Evolutionary conservation across 495 filamentous ascomycete genomes (phyloP).

Genomic region (Oidiodendron maius): DNA sequence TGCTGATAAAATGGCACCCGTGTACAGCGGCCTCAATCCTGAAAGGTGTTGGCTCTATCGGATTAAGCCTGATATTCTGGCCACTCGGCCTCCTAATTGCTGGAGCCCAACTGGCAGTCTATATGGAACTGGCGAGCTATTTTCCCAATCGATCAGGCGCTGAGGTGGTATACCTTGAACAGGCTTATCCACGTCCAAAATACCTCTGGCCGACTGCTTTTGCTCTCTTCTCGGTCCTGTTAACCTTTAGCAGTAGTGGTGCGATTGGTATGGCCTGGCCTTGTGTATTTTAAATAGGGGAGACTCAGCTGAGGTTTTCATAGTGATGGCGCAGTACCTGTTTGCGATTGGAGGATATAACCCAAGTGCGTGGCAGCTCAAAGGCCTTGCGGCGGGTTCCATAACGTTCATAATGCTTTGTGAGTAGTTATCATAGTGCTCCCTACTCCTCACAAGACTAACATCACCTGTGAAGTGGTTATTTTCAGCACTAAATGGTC

Average conservation of each 20-base stretch:
- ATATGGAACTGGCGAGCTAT: constrained; percentile 55
- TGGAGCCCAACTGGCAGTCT: constrained; percentile 42
- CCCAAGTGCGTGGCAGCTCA: constrained; percentile 50
- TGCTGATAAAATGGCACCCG: not conserved
- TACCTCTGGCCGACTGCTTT: constrained; percentile 58
- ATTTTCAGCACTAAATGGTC: constrained; percentile 50
- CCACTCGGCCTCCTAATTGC: constrained; percentile 50
- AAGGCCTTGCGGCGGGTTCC: constrained; percentile 55
- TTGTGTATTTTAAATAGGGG: not conserved
- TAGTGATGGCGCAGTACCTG: constrained; percentile 49
- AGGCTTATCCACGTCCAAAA: constrained; percentile 54
- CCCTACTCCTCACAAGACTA: not conserved
- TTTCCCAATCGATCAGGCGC: constrained; percentile 61
- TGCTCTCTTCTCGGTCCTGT: constrained; percentile 50
- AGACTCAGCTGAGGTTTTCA: too few relatives aligned
- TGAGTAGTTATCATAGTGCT: constrained; percentile 15
- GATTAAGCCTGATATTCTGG: constrained; percentile 56
- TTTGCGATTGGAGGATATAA: constrained; percentile 41
- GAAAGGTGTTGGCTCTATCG: constrained; percentile 50
- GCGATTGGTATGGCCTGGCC: constrained; percentile 47
- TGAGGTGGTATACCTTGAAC: constrained; percentile 62
- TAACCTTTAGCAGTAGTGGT: constrained; percentile 60
- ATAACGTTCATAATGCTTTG: constrained; percentile 50
- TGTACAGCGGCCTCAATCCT: constrained; percentile 47
- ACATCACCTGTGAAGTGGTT: constrained; percentile 30